phyloP scores from a whole-genome alignment of 768 basidiomycete species.

The Lentinula sp. region DNA sequence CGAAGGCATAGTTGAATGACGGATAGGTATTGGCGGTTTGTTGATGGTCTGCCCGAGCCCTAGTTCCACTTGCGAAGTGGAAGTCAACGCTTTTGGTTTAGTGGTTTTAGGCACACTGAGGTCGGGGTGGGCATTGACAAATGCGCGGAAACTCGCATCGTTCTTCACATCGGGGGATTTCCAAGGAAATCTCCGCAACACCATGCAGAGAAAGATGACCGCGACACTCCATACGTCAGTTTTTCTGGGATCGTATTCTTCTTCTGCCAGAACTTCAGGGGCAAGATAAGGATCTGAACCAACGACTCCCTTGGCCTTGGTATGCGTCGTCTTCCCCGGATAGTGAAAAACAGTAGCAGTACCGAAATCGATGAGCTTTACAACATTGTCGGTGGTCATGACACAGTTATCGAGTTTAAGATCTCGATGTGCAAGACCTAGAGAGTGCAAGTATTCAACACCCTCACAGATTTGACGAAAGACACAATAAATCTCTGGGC shows the following conservation, averaged over 20 bases:
- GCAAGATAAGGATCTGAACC: slow-evolving; percentile 98
- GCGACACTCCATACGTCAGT: slow-evolving; percentile 98
- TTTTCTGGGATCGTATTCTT: slow-evolving; percentile 83
- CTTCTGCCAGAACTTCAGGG: slow-evolving; percentile 82
- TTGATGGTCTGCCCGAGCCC: slow-evolving; percentile 14
- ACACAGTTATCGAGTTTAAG: slow-evolving; percentile 99
- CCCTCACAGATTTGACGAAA: slow-evolving; percentile 98
- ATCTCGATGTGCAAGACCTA: slow-evolving; percentile 97
- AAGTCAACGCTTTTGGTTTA: slow-evolving; percentile 28
- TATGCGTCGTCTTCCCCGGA: slow-evolving; percentile 75
- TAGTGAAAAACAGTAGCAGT: slow-evolving; percentile 99
- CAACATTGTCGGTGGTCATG: slow-evolving; percentile 91
- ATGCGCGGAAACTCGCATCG: slow-evolving; percentile 87
- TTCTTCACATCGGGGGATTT: slow-evolving; percentile 94
- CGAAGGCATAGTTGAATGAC: neutral
- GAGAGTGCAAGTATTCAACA: slow-evolving; percentile 94
- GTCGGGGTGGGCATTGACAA: slow-evolving; percentile 91
- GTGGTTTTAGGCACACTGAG: slow-evolving; percentile 32
- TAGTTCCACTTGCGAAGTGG: slow-evolving; percentile 4
- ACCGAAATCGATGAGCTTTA: slow-evolving; percentile 99
- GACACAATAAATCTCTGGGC: slow-evolving; percentile 98
- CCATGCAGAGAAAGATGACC: slow-evolving; percentile 99
- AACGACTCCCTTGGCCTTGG: slow-evolving; percentile 82
- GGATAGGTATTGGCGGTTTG: slow-evolving; percentile 16
- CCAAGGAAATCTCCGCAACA: slow-evolving; percentile 97